Base-by-base conservation (phyloP, 139 green algal genomes). In the Auxenochlorella pyrenoidosa region DNA sequence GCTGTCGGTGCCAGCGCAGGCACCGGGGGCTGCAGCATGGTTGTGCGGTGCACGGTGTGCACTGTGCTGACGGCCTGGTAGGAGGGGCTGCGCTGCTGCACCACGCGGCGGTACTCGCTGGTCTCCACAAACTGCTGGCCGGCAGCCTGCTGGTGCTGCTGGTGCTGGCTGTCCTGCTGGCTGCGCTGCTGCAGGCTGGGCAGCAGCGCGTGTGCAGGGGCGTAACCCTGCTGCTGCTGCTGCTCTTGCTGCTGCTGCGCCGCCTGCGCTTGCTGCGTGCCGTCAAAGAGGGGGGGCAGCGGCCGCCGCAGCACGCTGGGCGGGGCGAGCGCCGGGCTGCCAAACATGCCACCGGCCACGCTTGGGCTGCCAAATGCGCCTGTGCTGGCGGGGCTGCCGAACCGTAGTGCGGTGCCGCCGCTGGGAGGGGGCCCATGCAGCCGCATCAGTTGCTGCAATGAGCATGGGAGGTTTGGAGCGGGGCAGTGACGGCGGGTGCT, bases 21-120 rank as follows among this genome's bases (percentile, higher is more conserved):
- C n/a, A n/a, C n/a, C n/a, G n/a, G 54, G 36, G 59, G 26, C 38
- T 51, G 58, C 58, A 73, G 0, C 24, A 65, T 40, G 79, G 79
- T 58, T 58, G 63, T 68, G 51, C 58, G 51, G 51, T 83, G 54
- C 78, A 83, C 51, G 3, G 78, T 83, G 54, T 83, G 78, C 54
- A 72, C 78, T 30, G 54, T 73, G 58, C 79, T 72, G 79, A 72
- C 79, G 24, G 79, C 79, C 79, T 84, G 79, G 58, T 59, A 73
- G 36, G 44, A 65, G 13, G 54, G 79, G 79, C 79, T 84, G 79
- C 71, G 79, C 58, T 83, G 77, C 34, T 72, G 79, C 79, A 73
- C 44, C 22, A 73, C 36, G 10, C 72, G 79, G 36, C 79, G 79
- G 10, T 43, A 73, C 79, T 84, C 58, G 58, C 79, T 84, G 1